These are phyloP conservation scores for Talaromyces sp. DNA, from an alignment of 2,329 filamentous ascomycete species.

Conservation along the genomic window DNA sequence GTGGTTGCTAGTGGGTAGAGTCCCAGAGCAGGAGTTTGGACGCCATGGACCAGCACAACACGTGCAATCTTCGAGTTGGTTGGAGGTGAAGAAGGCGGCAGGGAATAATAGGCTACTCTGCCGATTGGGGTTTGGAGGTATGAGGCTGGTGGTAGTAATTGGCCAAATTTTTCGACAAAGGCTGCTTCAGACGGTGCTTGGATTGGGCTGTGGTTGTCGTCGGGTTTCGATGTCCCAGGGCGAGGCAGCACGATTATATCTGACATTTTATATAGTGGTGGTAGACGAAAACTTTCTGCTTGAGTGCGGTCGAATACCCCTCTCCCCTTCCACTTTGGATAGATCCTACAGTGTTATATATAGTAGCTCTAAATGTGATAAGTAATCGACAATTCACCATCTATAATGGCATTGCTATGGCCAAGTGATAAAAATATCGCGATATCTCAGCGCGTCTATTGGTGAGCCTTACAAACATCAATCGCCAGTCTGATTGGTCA, in stretches of 20 bases:
- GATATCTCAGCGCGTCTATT: neutral
- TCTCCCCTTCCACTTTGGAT: neutral
- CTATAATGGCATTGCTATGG: neutral
- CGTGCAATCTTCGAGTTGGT: neutral
- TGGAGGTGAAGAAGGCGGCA: neutral
- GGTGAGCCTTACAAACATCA: neutral
- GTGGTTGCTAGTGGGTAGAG: constrained; percentile 15
- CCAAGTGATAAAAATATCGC: neutral
- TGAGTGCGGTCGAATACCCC: neutral
- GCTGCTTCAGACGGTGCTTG: constrained; percentile 24
- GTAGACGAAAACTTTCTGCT: neutral
- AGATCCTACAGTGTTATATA: neutral
- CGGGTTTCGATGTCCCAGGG: neutral
- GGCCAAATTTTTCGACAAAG: constrained; percentile 25
- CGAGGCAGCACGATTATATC: constrained; percentile 6
- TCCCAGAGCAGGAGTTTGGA: constrained; percentile 5
- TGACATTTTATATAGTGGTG: constrained; percentile 3
- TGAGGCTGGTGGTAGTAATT: constrained; percentile 18
- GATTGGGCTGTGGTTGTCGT: constrained; percentile 14
- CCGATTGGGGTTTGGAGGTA: constrained; percentile 20
- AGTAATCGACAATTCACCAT: neutral
- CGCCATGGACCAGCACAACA: constrained; percentile 10
- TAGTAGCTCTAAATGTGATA: neutral
- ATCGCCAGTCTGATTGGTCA: neutral
- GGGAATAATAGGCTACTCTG: constrained; percentile 10